Evolutionary conservation across 148 eudicot genomes (phyloP).

Genomic region (Euryodendron excelsum): DNA sequence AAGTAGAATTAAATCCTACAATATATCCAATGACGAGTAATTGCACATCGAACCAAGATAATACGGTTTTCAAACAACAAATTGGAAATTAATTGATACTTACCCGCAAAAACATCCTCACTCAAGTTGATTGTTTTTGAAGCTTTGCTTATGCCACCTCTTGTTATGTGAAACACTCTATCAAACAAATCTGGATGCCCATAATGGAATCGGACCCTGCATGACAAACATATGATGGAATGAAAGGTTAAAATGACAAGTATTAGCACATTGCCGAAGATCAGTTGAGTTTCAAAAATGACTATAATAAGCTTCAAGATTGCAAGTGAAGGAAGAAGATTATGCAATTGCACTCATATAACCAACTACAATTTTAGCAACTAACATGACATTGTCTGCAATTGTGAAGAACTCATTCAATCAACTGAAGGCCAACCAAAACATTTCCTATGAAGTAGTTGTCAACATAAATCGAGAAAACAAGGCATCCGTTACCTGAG

Average conservation of each 20-base stretch:
- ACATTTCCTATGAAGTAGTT: background rate
- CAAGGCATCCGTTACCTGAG: slow-evolving; percentile 54
- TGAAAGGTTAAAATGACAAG: background rate
- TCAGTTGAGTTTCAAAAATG: background rate
- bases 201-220: slow-evolving; percentile 94
- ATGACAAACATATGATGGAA: slow-evolving; percentile 3
- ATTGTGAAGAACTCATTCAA: background rate
- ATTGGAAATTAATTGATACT: background rate
- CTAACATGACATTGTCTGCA: background rate
- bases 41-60: background rate
- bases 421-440: background rate
- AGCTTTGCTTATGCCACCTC: slow-evolving; percentile 99
- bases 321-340: background rate
- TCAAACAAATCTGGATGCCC: slow-evolving; percentile 99
- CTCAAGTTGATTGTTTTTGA: slow-evolving; percentile 91
- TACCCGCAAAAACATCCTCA: slow-evolving; percentile 98
- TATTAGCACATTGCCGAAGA: slow-evolving; percentile 3
- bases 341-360: background rate
- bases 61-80: background rate
- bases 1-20: slow-evolving; percentile 76
- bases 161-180: slow-evolving; percentile 91
- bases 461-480: background rate
- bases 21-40: slow-evolving; percentile 9
- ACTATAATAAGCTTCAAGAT: background rate
- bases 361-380: background rate